phyloP scores from a whole-genome alignment of 2,329 filamentous ascomycete genomes.

The Calonectria hawksworthii region DNA sequence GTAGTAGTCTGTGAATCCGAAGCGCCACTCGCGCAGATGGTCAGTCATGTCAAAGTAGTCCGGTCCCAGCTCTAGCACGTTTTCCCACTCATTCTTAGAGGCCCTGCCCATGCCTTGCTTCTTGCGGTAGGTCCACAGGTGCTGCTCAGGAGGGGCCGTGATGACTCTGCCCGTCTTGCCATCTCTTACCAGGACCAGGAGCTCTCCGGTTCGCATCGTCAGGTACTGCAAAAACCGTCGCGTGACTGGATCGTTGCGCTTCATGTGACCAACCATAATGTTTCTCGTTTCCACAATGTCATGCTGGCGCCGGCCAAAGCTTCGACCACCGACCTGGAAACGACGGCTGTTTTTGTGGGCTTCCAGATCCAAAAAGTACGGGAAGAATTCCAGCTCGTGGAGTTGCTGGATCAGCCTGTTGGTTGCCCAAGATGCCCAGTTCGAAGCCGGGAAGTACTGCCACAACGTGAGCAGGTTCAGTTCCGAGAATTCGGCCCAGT shows the following conservation, averaged over 20 bases:
- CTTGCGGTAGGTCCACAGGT: slow-evolving; percentile 45
- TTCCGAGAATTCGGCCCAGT: slow-evolving; percentile 48
- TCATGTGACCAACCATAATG: slow-evolving; percentile 47
- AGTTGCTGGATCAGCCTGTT: slow-evolving; percentile 44
- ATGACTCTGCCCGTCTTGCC: slow-evolving; percentile 48
- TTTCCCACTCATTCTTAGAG: slow-evolving; percentile 45
- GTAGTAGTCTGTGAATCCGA: slow-evolving; percentile 47
- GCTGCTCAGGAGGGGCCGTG: slow-evolving; percentile 41
- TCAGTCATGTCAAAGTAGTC: slow-evolving; percentile 44
- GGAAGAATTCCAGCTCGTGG: slow-evolving; percentile 45
- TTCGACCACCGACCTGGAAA: slow-evolving; percentile 37
- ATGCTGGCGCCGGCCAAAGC: slow-evolving; percentile 39
- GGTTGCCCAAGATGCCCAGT: slow-evolving; percentile 42
- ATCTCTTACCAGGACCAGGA: slow-evolving; percentile 46
- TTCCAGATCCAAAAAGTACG: slow-evolving; percentile 45
- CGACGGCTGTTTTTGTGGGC: slow-evolving; percentile 35
- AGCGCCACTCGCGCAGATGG: slow-evolving; percentile 43
- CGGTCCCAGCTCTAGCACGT: slow-evolving; percentile 40
- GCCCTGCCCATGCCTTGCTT: slow-evolving; percentile 45
- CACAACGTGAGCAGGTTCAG: slow-evolving; percentile 42
- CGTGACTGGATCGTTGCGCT: slow-evolving; percentile 45
- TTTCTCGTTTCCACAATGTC: slow-evolving; percentile 47
- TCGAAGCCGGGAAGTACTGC: slow-evolving; percentile 47
- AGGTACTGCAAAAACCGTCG: slow-evolving; percentile 48
- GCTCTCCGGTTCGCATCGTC: slow-evolving; percentile 42